phyloP scores from a whole-genome alignment of 2,329 filamentous ascomycete species.

The Fonsecaea pugnacius region DNA sequence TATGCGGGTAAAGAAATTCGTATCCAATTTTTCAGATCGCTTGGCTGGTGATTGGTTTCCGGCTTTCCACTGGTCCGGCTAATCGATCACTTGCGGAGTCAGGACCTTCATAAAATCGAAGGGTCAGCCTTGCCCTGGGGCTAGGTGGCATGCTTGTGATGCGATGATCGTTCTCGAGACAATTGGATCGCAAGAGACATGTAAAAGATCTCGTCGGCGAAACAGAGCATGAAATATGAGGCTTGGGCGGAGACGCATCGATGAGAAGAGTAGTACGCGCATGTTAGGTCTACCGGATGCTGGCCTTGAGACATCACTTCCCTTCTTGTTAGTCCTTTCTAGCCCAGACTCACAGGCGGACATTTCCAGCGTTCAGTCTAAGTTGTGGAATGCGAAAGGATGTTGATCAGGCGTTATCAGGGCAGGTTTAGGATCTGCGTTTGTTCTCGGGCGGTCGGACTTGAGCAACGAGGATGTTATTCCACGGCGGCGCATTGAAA shows the following conservation, averaged over 20 bases:
- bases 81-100: neutral
- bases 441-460: neutral
- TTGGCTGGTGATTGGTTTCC: neutral
- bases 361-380: no score
- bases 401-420: neutral
- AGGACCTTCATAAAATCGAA: neutral
- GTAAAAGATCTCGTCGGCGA: neutral
- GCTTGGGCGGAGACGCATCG: neutral
- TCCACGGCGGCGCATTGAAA: neutral
- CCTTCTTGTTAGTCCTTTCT: neutral
- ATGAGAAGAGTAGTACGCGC: neutral
- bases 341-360: neutral
- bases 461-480: neutral
- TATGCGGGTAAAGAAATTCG: neutral
- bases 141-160: neutral
- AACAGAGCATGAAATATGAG: neutral
- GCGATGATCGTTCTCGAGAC: neutral
- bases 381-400: neutral
- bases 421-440: neutral
- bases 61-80: neutral
- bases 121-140: neutral
- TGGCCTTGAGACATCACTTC: neutral
- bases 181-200: neutral
- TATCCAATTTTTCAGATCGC: neutral
- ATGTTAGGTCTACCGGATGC: neutral